Base-by-base conservation (phyloP, 768 basidiomycete species). In the Arthromyces matolae region DNA sequence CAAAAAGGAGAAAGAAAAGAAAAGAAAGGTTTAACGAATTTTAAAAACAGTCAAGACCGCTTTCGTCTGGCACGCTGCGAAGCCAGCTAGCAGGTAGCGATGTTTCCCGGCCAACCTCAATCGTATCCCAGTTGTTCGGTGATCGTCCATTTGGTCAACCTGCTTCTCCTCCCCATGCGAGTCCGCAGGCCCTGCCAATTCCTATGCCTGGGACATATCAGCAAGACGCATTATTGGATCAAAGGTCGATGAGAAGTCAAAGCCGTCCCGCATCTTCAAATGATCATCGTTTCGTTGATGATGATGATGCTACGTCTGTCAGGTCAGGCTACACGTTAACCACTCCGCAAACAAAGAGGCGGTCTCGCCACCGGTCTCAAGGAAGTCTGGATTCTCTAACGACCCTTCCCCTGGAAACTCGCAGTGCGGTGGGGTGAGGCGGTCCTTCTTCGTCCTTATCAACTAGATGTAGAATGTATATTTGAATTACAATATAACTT, bases 171-270 rank as follows among this genome's bases (percentile, higher is more conserved):
- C 45, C 48, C 23, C 29, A 35, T 22, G 9, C 42, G 13, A 13
- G 34, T 9, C 48, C 37, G 14, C 32, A 13, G n/a, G 27, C 45
- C 10, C 37, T 54, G 24, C 50, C 55, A n/a, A 42, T 47, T 24
- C 50, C 42, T 3, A 51, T 57, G 31, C 55, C 58, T 34, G 52
- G 55, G 10, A 42, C 22, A 36, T 57, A 57, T 33, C 20, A 28
- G 24, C 47, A 42, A 23, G n/a, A 14, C 8, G 5, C 34, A 12
- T n/a, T n/a, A n/a, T n/a, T n/a, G n/a, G 29, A 33, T 16, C 53
- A 32, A 19, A 42, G 43, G 19, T 50, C 56, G 13, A 25, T 25
- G 20, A 24, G 42, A 6, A 39, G 45, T 23, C 37, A 43, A 8
- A 23, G 23, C 23, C 53, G 29, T n/a, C 37, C 49, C 27, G 47